Base-by-base conservation (phyloP, 2,329 filamentous ascomycete species). In the Neonectria neomacrospora region DNA sequence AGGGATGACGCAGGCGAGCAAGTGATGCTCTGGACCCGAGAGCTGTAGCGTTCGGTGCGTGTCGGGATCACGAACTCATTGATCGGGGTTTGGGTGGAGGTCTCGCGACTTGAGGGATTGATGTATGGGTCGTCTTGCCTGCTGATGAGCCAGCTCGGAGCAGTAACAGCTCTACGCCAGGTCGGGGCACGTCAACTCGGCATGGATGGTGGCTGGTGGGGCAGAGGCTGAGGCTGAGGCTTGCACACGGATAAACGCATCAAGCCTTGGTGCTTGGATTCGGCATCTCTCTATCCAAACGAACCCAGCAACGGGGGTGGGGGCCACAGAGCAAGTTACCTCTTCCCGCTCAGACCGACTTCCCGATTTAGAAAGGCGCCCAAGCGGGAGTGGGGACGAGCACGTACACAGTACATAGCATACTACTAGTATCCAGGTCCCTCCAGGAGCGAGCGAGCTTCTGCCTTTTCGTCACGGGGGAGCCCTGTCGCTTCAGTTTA, bases 171-270 rank as follows among this genome's bases (percentile, higher is more conserved):
- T 65, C 54, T 53, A 30, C 53, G 39, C 45, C 30, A 26, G 18
- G 45, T 56, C 30, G 52, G 58, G 58, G 58, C 52, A 60, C 58
- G 58, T 61, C 58, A 54, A 54, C 55, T 59, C 45, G 45, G 61
- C 53, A 56, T 66, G 59, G 63, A 52, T 67, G 55, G 66, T 48
- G 51, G 48, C 51, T 65, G 45, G 63, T 65, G 63, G 63, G 63
- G 63, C 58, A 51, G 52, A 42, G 61, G 51, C 34, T 10, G n/a
- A 41, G 42, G 32, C 18, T 47, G 26, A 44, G n/a, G 37, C 42
- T 32, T n/a, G 18, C 55, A 61, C 37, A 45, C 50, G 45, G 44
- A 16, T 32, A 50, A 28, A 50, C 32, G 47, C 47, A 61, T 50
- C 10, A 12, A 7, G n/a, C 22, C 26, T 22, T 10, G 18, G 39